Evolutionary conservation across 1,139 yeast genomes (phyloP).

Genomic region (Geotrichum klebahnii): DNA sequence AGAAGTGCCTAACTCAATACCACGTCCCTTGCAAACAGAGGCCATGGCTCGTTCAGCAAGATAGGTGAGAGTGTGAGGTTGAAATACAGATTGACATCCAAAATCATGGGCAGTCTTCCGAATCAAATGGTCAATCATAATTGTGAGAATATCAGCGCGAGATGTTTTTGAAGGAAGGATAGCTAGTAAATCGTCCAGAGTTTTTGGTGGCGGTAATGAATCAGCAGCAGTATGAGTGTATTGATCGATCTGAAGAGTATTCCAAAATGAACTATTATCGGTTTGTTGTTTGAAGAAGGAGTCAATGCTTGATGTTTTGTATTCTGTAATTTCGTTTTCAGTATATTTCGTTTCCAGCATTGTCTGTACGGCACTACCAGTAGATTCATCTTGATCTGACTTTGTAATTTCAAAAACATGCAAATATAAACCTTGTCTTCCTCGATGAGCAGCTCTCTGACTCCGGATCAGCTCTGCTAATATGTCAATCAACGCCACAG

Average conservation of each 20-base stretch:
- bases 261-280: neutral
- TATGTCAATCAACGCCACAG: conserved; percentile 54
- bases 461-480: conserved; percentile 57
- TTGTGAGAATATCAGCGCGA: conserved; percentile 51
- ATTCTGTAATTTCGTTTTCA: conserved; percentile 9
- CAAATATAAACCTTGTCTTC: conserved; percentile 64
- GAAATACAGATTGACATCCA: conserved; percentile 54
- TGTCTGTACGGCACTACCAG: neutral
- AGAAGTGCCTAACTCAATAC: conserved; percentile 51
- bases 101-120: conserved; percentile 48
- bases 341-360: conserved; percentile 8
- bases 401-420: conserved; percentile 51
- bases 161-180: conserved; percentile 20
- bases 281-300: conserved; percentile 1
- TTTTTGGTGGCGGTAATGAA: conserved; percentile 2
- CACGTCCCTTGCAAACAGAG: conserved; percentile 86
- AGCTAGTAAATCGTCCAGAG: conserved; percentile 7
- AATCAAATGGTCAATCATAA: conserved; percentile 49
- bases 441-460: conserved; percentile 57
- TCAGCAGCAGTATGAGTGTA: neutral
- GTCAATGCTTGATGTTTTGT: neutral
- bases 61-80: conserved; percentile 78
- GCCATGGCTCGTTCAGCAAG: conserved; percentile 76
- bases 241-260: conserved; percentile 7
- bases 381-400: conserved; percentile 19